A percentile compares a stretch with the other conserved stretches of the same genome.
Conservation (phyloP, 176 grass and related monocot genomes). For the Bothriochloa decipiens region DNA sequence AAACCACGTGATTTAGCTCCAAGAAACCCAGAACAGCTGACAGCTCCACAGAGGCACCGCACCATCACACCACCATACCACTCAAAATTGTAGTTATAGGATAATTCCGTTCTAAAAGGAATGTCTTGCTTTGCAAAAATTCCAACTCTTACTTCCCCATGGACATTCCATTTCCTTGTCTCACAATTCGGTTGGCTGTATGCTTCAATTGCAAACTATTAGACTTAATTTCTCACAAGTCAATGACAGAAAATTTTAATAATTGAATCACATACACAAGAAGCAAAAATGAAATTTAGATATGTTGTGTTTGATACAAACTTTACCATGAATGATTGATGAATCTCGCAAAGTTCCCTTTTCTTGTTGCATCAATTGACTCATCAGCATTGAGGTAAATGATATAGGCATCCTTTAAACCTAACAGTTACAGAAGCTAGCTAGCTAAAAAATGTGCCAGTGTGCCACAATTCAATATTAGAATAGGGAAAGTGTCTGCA, state of each 20-base stretch:
- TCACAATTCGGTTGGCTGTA: slow-evolving; percentile 95
- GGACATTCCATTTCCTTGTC: slow-evolving; percentile 93
- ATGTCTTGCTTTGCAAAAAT: slow-evolving; percentile 97
- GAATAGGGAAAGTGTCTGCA: slow-evolving; percentile 29
- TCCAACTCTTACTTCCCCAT: slow-evolving; percentile 94
- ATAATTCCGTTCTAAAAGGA: slow-evolving; percentile 71
- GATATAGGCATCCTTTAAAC: slow-evolving; percentile 91
- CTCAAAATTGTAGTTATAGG: slow-evolving; percentile 99
- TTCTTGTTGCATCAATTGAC: slow-evolving; percentile 96
- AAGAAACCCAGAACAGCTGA: slow-evolving; percentile 92
- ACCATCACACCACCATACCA: slow-evolving; percentile 94
- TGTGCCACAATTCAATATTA: background rate
- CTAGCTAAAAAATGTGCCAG: slow-evolving; percentile 15
- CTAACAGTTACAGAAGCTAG: slow-evolving; percentile 45
- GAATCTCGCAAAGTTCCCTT: slow-evolving; percentile 95
- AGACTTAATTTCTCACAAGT: slow-evolving; percentile 37
- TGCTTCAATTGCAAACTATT: slow-evolving; percentile 39
- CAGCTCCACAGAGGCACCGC: slow-evolving; percentile 87
- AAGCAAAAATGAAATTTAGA: slow-evolving; percentile 4
- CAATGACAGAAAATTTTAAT: background rate
- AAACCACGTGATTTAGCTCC: slow-evolving; percentile 98
- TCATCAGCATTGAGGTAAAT: slow-evolving; percentile 95
- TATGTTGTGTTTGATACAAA: background rate
- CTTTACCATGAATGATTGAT: slow-evolving; percentile 95
- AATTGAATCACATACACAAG: slow-evolving; percentile 24